Evolutionary conservation across 495 filamentous ascomycete species (phyloP), one percentile per base, ranked within the genome.

Genomic region (Xylaria scruposa): DNA sequence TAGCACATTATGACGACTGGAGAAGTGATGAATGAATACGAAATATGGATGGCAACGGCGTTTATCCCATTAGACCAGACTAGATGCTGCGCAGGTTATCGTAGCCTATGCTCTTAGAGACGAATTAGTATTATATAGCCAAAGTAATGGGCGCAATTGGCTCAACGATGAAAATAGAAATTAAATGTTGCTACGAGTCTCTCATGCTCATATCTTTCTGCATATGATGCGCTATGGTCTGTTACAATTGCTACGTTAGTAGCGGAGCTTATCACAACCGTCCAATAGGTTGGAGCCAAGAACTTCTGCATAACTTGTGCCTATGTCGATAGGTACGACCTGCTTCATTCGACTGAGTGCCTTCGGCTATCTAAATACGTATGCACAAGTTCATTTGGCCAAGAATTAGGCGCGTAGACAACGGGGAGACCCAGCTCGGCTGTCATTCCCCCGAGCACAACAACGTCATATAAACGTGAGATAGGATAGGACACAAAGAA

Each of bases 401-500:
- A 38, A 59, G 29, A 19, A 59, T 59, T 59, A 31, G 33, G 5
- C n/a, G 33, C 31, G n/a, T 38, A 38, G 3, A 26, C 26, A 60
- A 59, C 13, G 15, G 26, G 54, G 17, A 31, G 29, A 36, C 24
- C 19, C 17, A 38, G 58, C 33, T 60, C 58, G 58, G 58, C 31
- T 38, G 53, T 53, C 31, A 67, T 51, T 67, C n/a, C 19, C 63
- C 63, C 63, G 63, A 38, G 31, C 63, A 36, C 40, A 46, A 64
- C 7, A 10, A n/a, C n/a, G n/a, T 0, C 26, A 66, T 10, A 7
- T 3, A 36, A 24, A 36, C 63, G 31, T 15, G 29, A 9, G 31
- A 31, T 4, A 13, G 31, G 31, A 51, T 19, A 36, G 36, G 46
- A 10, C 29, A 31, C 15, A 3, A n/a, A 40, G 21, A 31, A 31